phyloP scores from a whole-genome alignment of 2,329 filamentous ascomycete species.

The Fusarium dlaminii region DNA sequence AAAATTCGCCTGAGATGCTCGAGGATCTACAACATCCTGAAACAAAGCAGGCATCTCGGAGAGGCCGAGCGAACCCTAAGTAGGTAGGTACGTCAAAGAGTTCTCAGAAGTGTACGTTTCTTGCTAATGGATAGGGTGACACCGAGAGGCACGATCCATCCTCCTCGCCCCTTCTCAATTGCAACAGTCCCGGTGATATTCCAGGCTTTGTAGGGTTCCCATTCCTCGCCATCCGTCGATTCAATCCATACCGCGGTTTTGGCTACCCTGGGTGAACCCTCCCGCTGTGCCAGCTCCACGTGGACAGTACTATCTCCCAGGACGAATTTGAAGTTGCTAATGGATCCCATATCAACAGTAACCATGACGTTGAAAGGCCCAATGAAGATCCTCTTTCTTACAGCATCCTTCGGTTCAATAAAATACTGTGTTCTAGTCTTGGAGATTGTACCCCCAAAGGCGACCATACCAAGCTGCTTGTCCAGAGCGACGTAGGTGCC shows the following conservation, averaged over 20 bases:
- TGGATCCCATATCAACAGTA: constrained; percentile 54
- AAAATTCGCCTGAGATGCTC: not conserved
- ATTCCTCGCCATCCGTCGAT: constrained; percentile 31
- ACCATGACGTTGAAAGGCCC: constrained; percentile 55
- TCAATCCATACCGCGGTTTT: constrained; percentile 51
- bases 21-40: not conserved
- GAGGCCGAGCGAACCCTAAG: not conserved
- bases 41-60: not conserved
- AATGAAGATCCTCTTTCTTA: constrained; percentile 59
- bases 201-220: not conserved
- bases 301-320: not conserved
- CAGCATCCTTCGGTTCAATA: constrained; percentile 56
- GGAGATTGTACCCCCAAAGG: constrained; percentile 58
- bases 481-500: constrained; percentile 61
- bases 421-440: constrained; percentile 37
- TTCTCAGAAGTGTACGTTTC: not conserved
- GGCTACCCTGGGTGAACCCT: constrained; percentile 40
- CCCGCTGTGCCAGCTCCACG: constrained; percentile 46
- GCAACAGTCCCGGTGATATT: not conserved
- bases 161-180: constrained; percentile 25
- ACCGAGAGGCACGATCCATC: constrained; percentile 24
- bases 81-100: not conserved
- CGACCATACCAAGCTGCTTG: constrained; percentile 55
- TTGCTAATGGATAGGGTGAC: not conserved
- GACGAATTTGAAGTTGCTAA: constrained; percentile 50